Conservation (phyloP, 2,329 filamentous ascomycete species). For the Xylariaceae sp. region DNA sequence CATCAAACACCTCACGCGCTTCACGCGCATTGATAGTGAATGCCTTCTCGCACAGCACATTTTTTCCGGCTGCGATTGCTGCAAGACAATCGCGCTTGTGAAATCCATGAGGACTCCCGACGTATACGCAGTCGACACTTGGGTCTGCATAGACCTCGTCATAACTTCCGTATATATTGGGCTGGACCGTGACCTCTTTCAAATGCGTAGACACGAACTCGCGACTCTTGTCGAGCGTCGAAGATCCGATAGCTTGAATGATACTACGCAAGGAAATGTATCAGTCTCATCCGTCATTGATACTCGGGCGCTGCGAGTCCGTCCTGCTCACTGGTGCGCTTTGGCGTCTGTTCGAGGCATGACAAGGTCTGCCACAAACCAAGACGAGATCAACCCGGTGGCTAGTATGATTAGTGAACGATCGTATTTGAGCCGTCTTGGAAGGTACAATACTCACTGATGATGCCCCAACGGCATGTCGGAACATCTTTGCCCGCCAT, state of each 20-base stretch:
- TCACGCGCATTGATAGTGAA: conserved; percentile 42
- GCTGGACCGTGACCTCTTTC: conserved; percentile 16
- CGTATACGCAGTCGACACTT: conserved; percentile 44
- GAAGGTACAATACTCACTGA: too few species aligned
- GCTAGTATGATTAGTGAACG: conserved; percentile 21
- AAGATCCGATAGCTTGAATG: conserved; percentile 43
- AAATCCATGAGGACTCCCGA: conserved; percentile 44
- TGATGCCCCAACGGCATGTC: too few species aligned
- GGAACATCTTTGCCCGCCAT: too few species aligned
- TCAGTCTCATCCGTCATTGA: too few species aligned
- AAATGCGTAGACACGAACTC: conserved; percentile 36
- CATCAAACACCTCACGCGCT: conserved; percentile 38
- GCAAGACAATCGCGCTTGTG: conserved; percentile 43
- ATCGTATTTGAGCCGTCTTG: too few species aligned
- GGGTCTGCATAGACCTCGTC: conserved; percentile 39
- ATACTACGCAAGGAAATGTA: conserved; percentile 11
- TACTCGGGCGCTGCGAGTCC: too few species aligned
- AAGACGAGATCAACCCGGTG: conserved; percentile 44
- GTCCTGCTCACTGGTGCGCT: conserved; percentile 31
- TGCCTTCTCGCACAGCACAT: conserved; percentile 46
- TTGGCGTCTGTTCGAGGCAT: conserved; percentile 35
- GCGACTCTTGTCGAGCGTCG: conserved; percentile 37
- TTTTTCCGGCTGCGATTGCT: conserved; percentile 41
- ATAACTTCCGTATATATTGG: conserved; percentile 40
- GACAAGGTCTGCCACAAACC: conserved; percentile 43